These are phyloP conservation scores for Corylus americana DNA, from an alignment of 306 rosid species.

Conservation along the genomic window DNA sequence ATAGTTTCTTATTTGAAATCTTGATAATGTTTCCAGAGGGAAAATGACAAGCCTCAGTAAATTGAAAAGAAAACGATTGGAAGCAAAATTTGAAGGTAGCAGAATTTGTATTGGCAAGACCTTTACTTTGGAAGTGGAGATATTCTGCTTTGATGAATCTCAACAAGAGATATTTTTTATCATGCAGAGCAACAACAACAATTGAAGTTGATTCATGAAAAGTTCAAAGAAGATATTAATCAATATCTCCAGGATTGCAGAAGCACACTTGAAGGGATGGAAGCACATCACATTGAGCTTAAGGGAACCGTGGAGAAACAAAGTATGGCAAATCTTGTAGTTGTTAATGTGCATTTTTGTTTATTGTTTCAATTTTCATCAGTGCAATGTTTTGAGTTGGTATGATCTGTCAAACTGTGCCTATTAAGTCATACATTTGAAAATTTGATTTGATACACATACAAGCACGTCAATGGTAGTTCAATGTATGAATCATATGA, in stretches of 20 bases:
- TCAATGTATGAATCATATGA: background rate
- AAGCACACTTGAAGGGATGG: slow-evolving; percentile 66
- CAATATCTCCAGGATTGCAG: slow-evolving; percentile 75
- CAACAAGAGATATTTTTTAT: background rate
- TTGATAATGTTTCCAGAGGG: slow-evolving; percentile 59
- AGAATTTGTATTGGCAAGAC: slow-evolving; percentile 19
- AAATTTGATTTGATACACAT: background rate
- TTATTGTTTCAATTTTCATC: background rate
- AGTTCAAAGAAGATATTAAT: slow-evolving; percentile 79
- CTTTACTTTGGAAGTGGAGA: slow-evolving; percentile 8
- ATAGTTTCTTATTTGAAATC: slow-evolving; percentile 16
- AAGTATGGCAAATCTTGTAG: slow-evolving; percentile 49
- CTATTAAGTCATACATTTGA: background rate
- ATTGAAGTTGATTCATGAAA: slow-evolving; percentile 65
- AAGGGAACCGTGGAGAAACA: slow-evolving; percentile 77
- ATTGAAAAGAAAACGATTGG: slow-evolving; percentile 73
- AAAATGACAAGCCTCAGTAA: slow-evolving; percentile 56
- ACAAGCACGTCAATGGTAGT: background rate
- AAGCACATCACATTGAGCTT: slow-evolving; percentile 64
- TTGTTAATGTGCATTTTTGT: slow-evolving; percentile 23
- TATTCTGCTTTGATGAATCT: slow-evolving; percentile 17
- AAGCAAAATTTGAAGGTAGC: slow-evolving; percentile 73
- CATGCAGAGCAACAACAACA: slow-evolving; percentile 71
- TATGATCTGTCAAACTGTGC: background rate
- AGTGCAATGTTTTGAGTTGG: background rate